Percentiles rank a stretch among this genome's conserved stretches.
These are phyloP conservation scores for Anethum foeniculum DNA, from an alignment of 140 eudicot species.

Conservation along the genomic window DNA sequence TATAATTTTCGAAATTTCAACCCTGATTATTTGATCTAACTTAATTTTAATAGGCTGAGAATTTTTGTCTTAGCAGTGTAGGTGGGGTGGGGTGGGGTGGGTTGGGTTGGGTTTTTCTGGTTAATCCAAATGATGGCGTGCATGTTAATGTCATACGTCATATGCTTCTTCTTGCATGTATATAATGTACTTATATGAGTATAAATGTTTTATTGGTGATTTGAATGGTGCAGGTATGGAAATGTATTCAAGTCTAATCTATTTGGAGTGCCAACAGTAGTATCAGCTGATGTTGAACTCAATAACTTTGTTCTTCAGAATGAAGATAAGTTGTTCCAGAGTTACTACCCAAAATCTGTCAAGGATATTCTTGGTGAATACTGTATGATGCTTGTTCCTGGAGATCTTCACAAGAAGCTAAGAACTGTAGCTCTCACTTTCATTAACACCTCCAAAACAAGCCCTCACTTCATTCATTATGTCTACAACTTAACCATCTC, in stretches of 20 bases:
- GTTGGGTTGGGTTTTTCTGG: too few species aligned
- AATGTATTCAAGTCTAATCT: slow-evolving; percentile 38
- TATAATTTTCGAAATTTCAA: too few species aligned
- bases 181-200: not conserved
- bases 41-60: too few species aligned
- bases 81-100: too few species aligned
- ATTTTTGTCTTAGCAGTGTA: too few species aligned
- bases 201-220: not conserved
- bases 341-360: slow-evolving; percentile 37
- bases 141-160: too few species aligned
- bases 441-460: slow-evolving; percentile 16
- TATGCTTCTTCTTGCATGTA: not conserved
- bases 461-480: slow-evolving; percentile 18
- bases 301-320: slow-evolving; percentile 39
- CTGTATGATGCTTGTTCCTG: slow-evolving; percentile 36
- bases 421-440: slow-evolving; percentile 28
- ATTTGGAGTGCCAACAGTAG: slow-evolving; percentile 16
- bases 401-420: slow-evolving; percentile 39
- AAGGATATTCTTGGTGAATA: slow-evolving; percentile 35
- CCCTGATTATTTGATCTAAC: too few species aligned
- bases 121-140: too few species aligned
- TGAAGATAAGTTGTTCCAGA: slow-evolving; percentile 37
- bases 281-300: not conserved
- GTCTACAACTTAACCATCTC: slow-evolving; percentile 19
- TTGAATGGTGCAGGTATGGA: slow-evolving; percentile 29